Evolutionary conservation across 306 rosid species (phyloP).

Genomic region (Citrullus mucosospermus): DNA sequence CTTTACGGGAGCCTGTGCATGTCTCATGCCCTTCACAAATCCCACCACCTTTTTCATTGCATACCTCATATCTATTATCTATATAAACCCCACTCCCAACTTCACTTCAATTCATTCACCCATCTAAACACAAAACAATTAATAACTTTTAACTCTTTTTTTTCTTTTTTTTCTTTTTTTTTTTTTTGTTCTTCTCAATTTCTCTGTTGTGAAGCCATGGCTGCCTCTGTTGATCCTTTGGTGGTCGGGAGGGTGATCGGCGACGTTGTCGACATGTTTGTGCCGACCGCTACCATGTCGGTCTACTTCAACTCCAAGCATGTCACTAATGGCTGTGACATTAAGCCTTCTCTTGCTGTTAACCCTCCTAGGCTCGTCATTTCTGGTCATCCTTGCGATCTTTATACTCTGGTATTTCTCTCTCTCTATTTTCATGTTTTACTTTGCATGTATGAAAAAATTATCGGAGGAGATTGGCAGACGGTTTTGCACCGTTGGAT

Average conservation of each 20-base stretch:
- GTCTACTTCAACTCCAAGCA: constrained; percentile 61
- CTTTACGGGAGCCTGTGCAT: constrained; percentile 38
- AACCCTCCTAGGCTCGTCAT: constrained; percentile 52
- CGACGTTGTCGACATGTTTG: constrained; percentile 78
- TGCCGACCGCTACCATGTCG: constrained; percentile 47
- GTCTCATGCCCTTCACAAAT: constrained; percentile 15
- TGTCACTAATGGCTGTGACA: constrained; percentile 73
- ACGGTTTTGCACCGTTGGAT: too few species aligned
- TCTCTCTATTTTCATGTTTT: neutral
- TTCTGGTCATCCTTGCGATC: constrained; percentile 32
- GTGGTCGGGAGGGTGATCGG: constrained; percentile 83
- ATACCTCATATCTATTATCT: neutral
- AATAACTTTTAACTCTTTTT: neutral
- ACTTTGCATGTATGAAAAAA: too few species aligned
- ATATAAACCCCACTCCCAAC: constrained; percentile 24
- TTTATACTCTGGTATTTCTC: constrained; percentile 53
- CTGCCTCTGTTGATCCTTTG: constrained; percentile 65
- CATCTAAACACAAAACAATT: neutral
- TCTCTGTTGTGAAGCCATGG: constrained; percentile 16
- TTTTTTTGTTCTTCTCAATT: neutral
- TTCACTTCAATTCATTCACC: neutral
- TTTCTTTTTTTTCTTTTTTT: neutral
- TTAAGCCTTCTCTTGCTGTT: constrained; percentile 57
- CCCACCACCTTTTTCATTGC: neutral
- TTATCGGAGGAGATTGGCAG: too few species aligned